Base-by-base conservation (phyloP, 2,329 filamentous ascomycete species). In the Myriosclerotinia duriaeana region DNA sequence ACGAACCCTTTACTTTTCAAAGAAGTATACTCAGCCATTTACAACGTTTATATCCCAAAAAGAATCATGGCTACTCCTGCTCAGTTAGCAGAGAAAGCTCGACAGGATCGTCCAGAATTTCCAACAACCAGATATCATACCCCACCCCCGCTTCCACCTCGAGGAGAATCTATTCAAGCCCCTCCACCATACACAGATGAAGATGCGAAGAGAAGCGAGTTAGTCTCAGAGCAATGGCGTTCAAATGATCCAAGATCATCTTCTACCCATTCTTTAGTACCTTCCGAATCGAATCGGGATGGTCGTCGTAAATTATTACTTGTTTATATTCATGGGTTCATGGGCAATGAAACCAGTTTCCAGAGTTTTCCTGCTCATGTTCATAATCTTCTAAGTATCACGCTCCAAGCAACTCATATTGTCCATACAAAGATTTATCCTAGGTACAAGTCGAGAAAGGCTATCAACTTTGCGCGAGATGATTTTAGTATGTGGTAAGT, bases 401-500 rank as follows among this genome's bases (percentile, higher is more conserved):
- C 88, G 0, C 79, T 97, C 15, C 80, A 81, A 30, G 88, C 91
- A 36, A 89, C 88, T 7, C 92, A 96, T 79, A 84, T 89, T 46
- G 87, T 97, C 0, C 92, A 96, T 77, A 91, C 92, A 68, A 96
- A 96, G 77, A 87, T 93, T 66, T 93, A 94, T 74, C 91, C 91
- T 0, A 84, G 88, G 50, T 94, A 93, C 78, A 90, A 89, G 75
- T 92, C 90, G 0, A 89, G 90, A 73, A 86, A 87, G 72, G 83
- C 87, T 48, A 87, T 93, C 65, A 83, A 88, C 26, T 83, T 91
- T 72, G 93, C 92, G 3, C 84, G 89, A 67, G 89, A 96, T 74
- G 90, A 92, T 74, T 96, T 97, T 75, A 94, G 91, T 74, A 80
- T 78, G 71, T 97, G 93, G 87, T 87, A 78, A 69, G 78, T 40